Percentiles rank a stretch among this genome's conserved stretches.
Evolutionary conservation across 345 rosid species (phyloP).

Genomic region (Eucalyptus leucophloia): DNA sequence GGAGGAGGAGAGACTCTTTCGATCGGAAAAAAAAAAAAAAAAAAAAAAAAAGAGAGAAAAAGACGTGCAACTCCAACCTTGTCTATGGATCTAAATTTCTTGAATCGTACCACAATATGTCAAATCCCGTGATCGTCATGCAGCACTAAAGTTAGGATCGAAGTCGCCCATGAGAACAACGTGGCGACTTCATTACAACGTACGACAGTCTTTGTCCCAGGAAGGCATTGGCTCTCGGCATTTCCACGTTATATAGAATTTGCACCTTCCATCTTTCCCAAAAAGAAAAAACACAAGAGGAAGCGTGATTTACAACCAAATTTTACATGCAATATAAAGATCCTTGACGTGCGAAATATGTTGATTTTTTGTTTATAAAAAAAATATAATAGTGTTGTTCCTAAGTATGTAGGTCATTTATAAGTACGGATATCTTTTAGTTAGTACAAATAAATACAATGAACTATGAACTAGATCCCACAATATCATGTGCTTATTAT

Average conservation of each 20-base stretch:
- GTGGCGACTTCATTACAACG: background rate
- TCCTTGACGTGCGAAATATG: too few relatives aligned
- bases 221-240: background rate
- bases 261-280: background rate
- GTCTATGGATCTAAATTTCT: background rate
- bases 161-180: background rate
- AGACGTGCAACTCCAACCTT: background rate
- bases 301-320: background rate
- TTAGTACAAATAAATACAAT: background rate
- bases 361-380: too few relatives aligned
- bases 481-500: too few relatives aligned
- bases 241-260: background rate
- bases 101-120: background rate
- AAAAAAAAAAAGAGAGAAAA: too few relatives aligned
- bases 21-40: too few relatives aligned
- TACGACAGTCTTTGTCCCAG: background rate
- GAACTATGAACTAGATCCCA: background rate
- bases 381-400: background rate
- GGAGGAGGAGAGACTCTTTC: too few relatives aligned
- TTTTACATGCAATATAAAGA: background rate
- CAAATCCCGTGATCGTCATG: background rate
- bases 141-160: background rate
- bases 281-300: background rate
- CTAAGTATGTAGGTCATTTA: background rate
- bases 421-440: background rate